Evolutionary conservation across 2,329 filamentous ascomycete genomes (phyloP), one percentile per base, ranked within the genome.

Genomic region (Fusarium sarcochroum): DNA sequence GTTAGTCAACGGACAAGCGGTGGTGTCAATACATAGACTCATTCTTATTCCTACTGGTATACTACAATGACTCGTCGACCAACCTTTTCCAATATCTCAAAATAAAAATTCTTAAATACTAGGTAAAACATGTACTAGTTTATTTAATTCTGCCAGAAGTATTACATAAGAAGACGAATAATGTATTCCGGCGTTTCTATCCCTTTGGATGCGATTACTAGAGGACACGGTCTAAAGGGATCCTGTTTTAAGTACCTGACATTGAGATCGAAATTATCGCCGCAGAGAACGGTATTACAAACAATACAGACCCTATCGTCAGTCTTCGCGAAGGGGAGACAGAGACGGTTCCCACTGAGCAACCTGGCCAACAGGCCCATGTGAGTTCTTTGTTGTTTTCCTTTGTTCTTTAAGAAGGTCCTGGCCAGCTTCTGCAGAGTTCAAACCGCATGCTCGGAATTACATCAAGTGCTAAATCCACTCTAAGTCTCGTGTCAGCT

Each of bases 401-500:
- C n/a, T 37, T 17, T 30, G 21, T 25, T 1, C 11, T 13, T 21
- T 10, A 5, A n/a, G 20, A 11, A 6, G 23, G 21, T 21, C 11
- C 37, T 66, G 42, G 65, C 47, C 51, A 44, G 34, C n/a, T 10
- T 20, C 3, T 20, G 13, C 40, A 72, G 69, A 35, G 47, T 17
- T 47, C 59, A 45, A 55, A 62, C 45, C 65, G 58, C 46, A 76
- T 77, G 76, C 71, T 66, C 47, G 66, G 51, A 45, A 52, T 63
- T 45, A 38, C 48, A 35, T 44, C 40, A 7, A 44, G 72, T 27
- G 44, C 68, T 55, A 63, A 62, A 68, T 69, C 64, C 61, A 48
- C 95, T 1, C 85, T 98, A 30, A 96, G 92, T 38, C 94, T 94
- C 5, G 87, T 86, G 8, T 97, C 95, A 8, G 84, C 89, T 4